Conservation (phyloP, 805 yeast genomes). For the Lipomyces kockii region DNA sequence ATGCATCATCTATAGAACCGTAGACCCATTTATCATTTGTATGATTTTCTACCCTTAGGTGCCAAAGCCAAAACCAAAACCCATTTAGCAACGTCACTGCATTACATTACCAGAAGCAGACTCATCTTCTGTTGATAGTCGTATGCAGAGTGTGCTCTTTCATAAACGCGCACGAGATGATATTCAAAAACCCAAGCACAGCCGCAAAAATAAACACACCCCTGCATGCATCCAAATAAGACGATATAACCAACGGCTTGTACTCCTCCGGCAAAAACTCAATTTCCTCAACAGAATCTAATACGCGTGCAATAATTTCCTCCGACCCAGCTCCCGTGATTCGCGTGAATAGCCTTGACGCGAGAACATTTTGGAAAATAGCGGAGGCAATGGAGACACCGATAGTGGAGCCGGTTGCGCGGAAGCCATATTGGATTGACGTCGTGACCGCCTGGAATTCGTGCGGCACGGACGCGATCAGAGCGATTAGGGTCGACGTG, state of each 20-base stretch:
- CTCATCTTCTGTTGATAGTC: conserved; percentile 42
- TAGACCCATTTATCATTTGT: no score
- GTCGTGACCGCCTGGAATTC: conserved; percentile 83
- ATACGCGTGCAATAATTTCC: conserved; percentile 49
- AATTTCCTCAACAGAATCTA: conserved; percentile 58
- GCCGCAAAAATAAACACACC: conserved; percentile 56
- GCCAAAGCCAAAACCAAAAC: no score
- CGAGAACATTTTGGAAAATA: conserved; percentile 60
- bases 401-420: conserved; percentile 84
- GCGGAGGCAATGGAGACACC: conserved; percentile 77
- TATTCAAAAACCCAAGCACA: conserved; percentile 51
- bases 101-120: neutral
- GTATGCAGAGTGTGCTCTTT: conserved; percentile 61
- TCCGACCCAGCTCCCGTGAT: conserved; percentile 42
- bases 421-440: conserved; percentile 84
- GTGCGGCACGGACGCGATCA: conserved; percentile 74
- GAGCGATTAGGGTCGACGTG: conserved; percentile 72
- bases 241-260: conserved; percentile 48
- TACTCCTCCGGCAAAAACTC: conserved; percentile 54
- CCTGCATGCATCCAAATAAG: conserved; percentile 57
- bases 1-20: no score
- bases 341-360: conserved; percentile 39
- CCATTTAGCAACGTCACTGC: no score
- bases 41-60: no score
- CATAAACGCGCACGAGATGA: conserved; percentile 52